These are phyloP conservation scores for Golubevia pallescens DNA, from an alignment of 1,284 basidiomycete genomes.

Conservation along the genomic window DNA sequence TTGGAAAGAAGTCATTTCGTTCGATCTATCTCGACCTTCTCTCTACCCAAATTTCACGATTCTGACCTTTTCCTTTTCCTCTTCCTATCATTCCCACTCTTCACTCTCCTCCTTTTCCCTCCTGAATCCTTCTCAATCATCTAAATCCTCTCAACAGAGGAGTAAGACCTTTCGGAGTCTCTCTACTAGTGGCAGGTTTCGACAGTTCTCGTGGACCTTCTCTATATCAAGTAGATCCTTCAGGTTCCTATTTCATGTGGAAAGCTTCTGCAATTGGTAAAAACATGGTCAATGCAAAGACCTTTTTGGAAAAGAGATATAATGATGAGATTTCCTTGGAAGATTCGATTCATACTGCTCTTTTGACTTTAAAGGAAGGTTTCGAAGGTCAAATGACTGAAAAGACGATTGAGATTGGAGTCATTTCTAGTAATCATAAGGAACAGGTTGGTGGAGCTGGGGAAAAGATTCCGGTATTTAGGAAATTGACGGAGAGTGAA, in stretches of 20 bases:
- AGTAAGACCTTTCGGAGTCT: constrained; percentile 96
- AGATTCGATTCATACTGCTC: constrained; percentile 98
- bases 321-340: constrained; percentile 99
- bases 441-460: constrained; percentile 25
- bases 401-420: constrained; percentile 98
- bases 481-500: constrained; percentile 47
- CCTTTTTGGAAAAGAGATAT: constrained; percentile 98
- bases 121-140: neutral
- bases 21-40: too few relatives aligned
- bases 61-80: too few relatives aligned
- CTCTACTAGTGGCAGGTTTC: constrained; percentile 93
- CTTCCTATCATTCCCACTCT: too few relatives aligned
- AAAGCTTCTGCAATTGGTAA: constrained; percentile 99
- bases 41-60: too few relatives aligned
- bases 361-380: constrained; percentile 96
- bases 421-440: constrained; percentile 72
- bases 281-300: constrained; percentile 99
- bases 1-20: too few relatives aligned
- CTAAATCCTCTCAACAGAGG: constrained; percentile 70
- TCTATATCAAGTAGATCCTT: constrained; percentile 98
- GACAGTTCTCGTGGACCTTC: constrained; percentile 88
- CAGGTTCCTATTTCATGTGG: constrained; percentile 93
- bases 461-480: constrained; percentile 44
- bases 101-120: too few relatives aligned
- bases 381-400: constrained; percentile 99